Base-by-base conservation (phyloP, 148 eudicot species). In the Rhododendron williamsianum region DNA sequence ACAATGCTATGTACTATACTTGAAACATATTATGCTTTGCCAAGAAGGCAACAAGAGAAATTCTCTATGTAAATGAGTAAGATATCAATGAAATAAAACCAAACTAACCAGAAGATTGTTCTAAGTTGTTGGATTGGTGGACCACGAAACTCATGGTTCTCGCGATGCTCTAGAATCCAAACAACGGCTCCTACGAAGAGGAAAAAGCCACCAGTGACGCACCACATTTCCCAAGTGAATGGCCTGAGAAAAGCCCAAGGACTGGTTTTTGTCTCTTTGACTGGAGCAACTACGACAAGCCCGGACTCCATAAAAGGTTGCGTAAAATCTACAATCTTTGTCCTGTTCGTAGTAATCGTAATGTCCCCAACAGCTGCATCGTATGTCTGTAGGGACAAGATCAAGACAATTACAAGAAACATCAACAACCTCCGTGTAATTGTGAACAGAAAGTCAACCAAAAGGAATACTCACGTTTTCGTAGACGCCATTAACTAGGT, bases 341-440 rank as follows among this genome's bases (percentile, higher is more conserved):
- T 94, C 87, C 98, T 92, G 86, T 92, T 93, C 48, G 93, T 94
- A 36, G 85, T 84, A 58, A 94, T 94, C 63, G 94, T 88, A 84
- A 94, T 87, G 87, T 94, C 98, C 81, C 98, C 98, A 27, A 94
- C 96, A 23, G 94, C 98, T 84, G 98, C 98, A 91, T 94, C 98
- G 76, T 89, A 92, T 86, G 86, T 90, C 98, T 94, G 94, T 63
- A 80, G 10, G 84, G 80, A 58, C n/a, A 15, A 82, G 87, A 78
- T 46, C 23, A 69, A 74, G 43, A 80, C 27, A 82, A 78, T n/a
- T 56, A 46, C 76, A 71, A 15, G 35, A 54, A 71, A 69, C 45
- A 71, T 25, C 76, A 21, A 82, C 73, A 82, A 65, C 54, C 35
- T n/a, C 18, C 38, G 0, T 1, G 7, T 30, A 71, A 71, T 30